Evolutionary conservation across 495 filamentous ascomycete species (phyloP).

Genomic region (Lentithecium fluviatile): DNA sequence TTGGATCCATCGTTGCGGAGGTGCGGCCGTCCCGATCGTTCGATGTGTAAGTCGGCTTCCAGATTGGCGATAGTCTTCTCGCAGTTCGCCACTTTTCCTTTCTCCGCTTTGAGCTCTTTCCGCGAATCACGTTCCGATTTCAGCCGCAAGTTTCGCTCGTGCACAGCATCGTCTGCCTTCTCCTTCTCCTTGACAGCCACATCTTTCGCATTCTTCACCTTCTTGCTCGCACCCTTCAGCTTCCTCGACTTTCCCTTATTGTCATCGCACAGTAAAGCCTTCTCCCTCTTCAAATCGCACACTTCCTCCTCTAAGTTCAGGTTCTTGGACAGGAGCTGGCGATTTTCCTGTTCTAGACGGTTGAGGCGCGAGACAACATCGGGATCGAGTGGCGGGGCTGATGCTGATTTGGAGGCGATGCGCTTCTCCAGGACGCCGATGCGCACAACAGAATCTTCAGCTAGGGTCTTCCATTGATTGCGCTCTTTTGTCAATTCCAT

Average conservation of each 20-base stretch:
- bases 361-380: neutral
- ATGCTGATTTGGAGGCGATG: too few species aligned
- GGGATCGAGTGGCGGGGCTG: neutral
- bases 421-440: too few species aligned
- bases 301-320: neutral
- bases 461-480: too few species aligned
- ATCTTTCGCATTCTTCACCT: neutral
- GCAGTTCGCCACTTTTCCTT: neutral
- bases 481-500: too few species aligned
- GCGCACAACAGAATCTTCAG: too few species aligned
- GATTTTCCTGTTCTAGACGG: neutral
- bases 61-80: neutral
- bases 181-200: neutral
- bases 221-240: neutral
- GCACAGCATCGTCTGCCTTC: neutral
- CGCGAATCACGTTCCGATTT: neutral
- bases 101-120: neutral
- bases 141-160: neutral
- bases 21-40: neutral
- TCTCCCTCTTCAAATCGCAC: neutral
- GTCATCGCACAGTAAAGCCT: neutral
- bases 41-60: neutral
- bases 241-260: slow-evolving; percentile 1
- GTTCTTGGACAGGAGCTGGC: neutral
- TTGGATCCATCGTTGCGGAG: neutral